Conservation (phyloP, 306 rosid species). For the Cyamopsis tetragonoloba region DNA sequence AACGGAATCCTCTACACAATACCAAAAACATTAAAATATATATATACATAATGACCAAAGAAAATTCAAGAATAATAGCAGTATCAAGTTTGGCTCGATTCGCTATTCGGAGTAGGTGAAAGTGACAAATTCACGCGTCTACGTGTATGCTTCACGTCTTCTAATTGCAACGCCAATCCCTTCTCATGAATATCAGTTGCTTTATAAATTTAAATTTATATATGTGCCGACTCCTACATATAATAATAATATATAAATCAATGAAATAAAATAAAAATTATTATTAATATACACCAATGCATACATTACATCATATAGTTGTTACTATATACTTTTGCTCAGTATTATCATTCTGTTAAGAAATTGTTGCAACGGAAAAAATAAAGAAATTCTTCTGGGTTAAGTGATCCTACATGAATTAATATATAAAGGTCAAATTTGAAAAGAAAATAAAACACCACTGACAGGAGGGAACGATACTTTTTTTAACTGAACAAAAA, state of each 20-base stretch:
- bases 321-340: neutral
- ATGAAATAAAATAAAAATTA: too few relatives aligned
- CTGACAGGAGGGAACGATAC: neutral
- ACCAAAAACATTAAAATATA: neutral
- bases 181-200: neutral
- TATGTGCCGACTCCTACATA: neutral
- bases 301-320: neutral
- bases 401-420: neutral
- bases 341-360: too few relatives aligned
- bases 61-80: neutral
- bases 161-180: constrained; percentile 16
- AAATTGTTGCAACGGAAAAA: too few relatives aligned
- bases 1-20: neutral
- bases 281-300: neutral
- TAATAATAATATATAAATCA: too few relatives aligned
- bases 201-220: too few relatives aligned
- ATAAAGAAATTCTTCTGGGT: too few relatives aligned
- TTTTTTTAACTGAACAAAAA: neutral
- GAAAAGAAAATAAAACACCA: neutral
- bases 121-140: constrained; percentile 39
- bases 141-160: constrained; percentile 29
- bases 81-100: constrained; percentile 34
- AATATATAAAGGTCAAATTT: neutral
- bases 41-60: neutral
- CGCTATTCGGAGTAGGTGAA: constrained; percentile 41